These are phyloP conservation scores for Trichoderma citrinoviride DNA, from an alignment of 2,329 filamentous ascomycete species.

Conservation along the genomic window DNA sequence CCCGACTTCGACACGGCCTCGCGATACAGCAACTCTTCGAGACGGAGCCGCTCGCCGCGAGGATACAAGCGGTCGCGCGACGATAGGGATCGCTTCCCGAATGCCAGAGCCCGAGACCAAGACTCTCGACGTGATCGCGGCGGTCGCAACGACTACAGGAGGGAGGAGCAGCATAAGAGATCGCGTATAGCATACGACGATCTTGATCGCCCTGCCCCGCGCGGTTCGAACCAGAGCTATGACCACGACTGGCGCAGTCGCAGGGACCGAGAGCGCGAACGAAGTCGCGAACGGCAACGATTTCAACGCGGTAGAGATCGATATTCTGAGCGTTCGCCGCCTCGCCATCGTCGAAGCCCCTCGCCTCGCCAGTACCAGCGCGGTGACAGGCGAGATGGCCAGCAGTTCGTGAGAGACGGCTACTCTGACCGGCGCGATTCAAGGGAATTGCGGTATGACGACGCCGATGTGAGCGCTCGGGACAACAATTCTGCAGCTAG, in stretches of 20 bases:
- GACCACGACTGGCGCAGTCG: constrained; percentile 54
- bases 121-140: constrained; percentile 61
- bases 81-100: constrained; percentile 58
- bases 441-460: constrained; percentile 41
- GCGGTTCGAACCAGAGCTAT: constrained; percentile 44
- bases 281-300: constrained; percentile 31
- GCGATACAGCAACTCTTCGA: constrained; percentile 42
- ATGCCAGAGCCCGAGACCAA: constrained; percentile 40
- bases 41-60: constrained; percentile 58
- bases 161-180: constrained; percentile 47
- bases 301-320: constrained; percentile 42
- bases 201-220: constrained; percentile 50
- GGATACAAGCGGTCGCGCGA: constrained; percentile 66
- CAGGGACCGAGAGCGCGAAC: constrained; percentile 34
- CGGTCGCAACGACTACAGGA: constrained; percentile 58
- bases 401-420: constrained; percentile 35
- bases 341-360: constrained; percentile 53
- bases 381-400: constrained; percentile 37
- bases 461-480: constrained; percentile 39
- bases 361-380: constrained; percentile 46
- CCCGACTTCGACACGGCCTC: constrained; percentile 51
- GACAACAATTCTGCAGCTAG: constrained; percentile 61
- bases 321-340: constrained; percentile 52
- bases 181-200: constrained; percentile 55
- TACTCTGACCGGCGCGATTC: constrained; percentile 29